Evolutionary conservation across 23 red algal species (phyloP), one percentile per base, ranked within the genome.

Genomic region (Porphyridium purpureum): DNA sequence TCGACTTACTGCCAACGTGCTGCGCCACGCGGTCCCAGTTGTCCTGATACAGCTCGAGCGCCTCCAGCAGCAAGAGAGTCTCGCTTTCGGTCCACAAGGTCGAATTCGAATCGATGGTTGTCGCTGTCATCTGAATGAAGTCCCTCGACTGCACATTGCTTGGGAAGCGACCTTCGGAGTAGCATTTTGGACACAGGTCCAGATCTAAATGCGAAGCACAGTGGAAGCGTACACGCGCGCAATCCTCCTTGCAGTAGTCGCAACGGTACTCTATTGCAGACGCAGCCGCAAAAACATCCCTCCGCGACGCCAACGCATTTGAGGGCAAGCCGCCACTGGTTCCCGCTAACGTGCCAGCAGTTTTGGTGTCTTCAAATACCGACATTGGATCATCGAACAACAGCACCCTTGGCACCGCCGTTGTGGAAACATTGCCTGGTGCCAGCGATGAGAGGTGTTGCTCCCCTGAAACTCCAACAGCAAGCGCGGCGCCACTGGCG

Each of bases 11-110:
- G 31, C 77, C 77, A 1, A 94, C 88, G 55, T 94, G 88, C 48
- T 84, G 70, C 14, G 88, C 88, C 5, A 94, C 88, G 19, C 62
- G 51, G 34, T 94, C 81, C 88, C 88, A 94, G 26, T 84, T 59
- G 42, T 94, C 88, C 29, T 78, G 67, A 50, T 79, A 84, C 66
- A 71, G 58, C 57, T 94, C 88, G 59, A 94, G 30, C 2, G 57
- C 88, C 57, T 94, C 88, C 17, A 94, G 53, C 36, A 94, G 41
- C 26, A 83, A 57, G 35, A 94, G 50, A 21, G 74, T 71, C 47
- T 94, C 88, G 7, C 67, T 31, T 41, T 94, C 88, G 14, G 77
- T 80, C 88, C 88, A 94, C 15, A 70, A 59, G 2, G 60, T 56
- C 4, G 59, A 59, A 38, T 80, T 55, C 19, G 65, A 56, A 8